These are phyloP conservation scores for Pilasporangium apinafurcum DNA, from an alignment of 352 stramenopile species.

Conservation along the genomic window DNA sequence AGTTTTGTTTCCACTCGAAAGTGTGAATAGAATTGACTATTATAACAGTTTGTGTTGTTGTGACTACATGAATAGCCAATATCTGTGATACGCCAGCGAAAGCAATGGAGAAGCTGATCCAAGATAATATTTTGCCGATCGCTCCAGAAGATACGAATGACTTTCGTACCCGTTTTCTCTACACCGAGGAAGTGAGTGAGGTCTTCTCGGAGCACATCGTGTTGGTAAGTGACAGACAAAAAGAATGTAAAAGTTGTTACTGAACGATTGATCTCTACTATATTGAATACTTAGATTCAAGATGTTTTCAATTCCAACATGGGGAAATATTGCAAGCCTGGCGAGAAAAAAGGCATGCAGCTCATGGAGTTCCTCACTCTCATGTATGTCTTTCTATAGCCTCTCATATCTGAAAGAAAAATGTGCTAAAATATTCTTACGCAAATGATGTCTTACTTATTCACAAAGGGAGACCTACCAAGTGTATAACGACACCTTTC, in stretches of 20 bases:
- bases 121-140: constrained; percentile 46
- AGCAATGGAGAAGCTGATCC: constrained; percentile 59
- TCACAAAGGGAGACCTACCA: constrained; percentile 49
- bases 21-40: too few relatives aligned
- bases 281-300: constrained; percentile 31
- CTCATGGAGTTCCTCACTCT: constrained; percentile 56
- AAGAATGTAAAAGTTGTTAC: too few relatives aligned
- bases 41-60: background rate
- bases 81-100: constrained; percentile 61
- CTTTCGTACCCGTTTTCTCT: constrained; percentile 60
- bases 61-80: constrained; percentile 25
- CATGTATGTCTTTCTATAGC: constrained; percentile 30
- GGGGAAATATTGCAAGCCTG: constrained; percentile 63
- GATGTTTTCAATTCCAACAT: constrained; percentile 72
- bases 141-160: constrained; percentile 59
- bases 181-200: constrained; percentile 74
- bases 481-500: constrained; percentile 58
- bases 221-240: constrained; percentile 50
- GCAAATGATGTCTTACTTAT: background rate
- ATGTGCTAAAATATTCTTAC: background rate
- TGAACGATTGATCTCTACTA: background rate
- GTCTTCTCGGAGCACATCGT: constrained; percentile 66
- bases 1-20: constrained; percentile 8
- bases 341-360: constrained; percentile 76
- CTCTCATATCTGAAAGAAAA: too few relatives aligned